Base-by-base conservation (phyloP, 192 early-diverging fungal species). In the Spizellomyces punctatus region DNA sequence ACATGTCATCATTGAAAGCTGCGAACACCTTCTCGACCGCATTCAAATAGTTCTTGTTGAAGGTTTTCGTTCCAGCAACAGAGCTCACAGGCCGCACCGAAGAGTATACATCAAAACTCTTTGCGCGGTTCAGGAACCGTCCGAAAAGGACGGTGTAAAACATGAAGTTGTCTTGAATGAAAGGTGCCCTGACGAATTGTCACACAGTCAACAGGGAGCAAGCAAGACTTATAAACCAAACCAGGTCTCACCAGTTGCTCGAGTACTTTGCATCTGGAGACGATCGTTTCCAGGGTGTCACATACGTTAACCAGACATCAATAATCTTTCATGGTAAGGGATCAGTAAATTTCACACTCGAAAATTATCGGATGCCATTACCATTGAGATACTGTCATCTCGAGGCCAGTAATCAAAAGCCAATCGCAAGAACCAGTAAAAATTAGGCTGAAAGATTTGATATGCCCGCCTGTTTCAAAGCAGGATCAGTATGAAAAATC, bases 251-350 rank as follows among this genome's bases (percentile, higher is more conserved):
- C 74, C 70, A 72, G 55, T 68, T 21, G 22, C 58, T 57, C 36
- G 9, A 46, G 56, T 58, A 62, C 67, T 47, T 61, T 22, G 65
- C 58, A n/a, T 16, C 21, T 9, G 27, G 17, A 14, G n/a, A 17
- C 10, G 64, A 27, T 5, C 55, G n/a, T 21, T 57, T 72, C 80
- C 80, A 81, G 47, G 80, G 80, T 45, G 76, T 68, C 54, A 81
- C 69, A 46, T 65, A 81, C 8, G 50, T 69, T 14, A 81, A 50
- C 80, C 80, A 81, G 43, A 78, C 54, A 57, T 81, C 76, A 8
- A 81, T 36, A 36, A 36, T 36, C 27, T 36, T 36, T 36, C 27
- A 36, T 36, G 27, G 27, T 36, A 36, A 36, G 27, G 27, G 3
- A 36, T 36, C 27, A 36, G 27, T 36, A 36, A 36, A 36, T 36